A percentile compares a stretch with the other conserved stretches of the same genome.
Evolutionary conservation across 2,329 filamentous ascomycete species (phyloP).

Genomic region (Alternaria arbusti): DNA sequence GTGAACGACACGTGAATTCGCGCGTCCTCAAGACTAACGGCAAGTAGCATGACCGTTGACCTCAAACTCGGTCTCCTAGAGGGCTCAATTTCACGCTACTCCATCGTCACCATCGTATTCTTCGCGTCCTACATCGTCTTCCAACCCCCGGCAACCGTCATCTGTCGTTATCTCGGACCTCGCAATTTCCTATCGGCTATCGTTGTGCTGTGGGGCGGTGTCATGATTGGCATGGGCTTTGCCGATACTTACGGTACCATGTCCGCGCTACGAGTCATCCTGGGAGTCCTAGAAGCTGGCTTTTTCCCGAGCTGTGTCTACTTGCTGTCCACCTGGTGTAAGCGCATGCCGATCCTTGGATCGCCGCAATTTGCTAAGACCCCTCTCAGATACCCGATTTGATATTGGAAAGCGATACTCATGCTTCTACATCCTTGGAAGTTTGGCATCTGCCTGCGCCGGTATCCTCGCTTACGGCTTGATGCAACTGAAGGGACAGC

Average conservation of each 20-base stretch:
- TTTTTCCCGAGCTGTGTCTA: slow-evolving; percentile 54
- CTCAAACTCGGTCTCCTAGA: slow-evolving; percentile 38
- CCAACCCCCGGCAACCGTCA: slow-evolving; percentile 50
- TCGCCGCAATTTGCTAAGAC: neutral
- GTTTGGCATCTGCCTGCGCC: slow-evolving; percentile 68
- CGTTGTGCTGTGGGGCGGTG: slow-evolving; percentile 49
- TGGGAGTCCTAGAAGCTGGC: slow-evolving; percentile 51
- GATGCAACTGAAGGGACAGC: slow-evolving; percentile 67
- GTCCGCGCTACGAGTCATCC: slow-evolving; percentile 46
- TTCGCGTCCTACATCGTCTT: slow-evolving; percentile 54
- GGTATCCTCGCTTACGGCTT: slow-evolving; percentile 74
- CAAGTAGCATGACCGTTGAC: slow-evolving; percentile 48
- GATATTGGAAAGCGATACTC: slow-evolving; percentile 75
- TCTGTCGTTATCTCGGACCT: slow-evolving; percentile 51
- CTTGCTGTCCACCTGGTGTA: slow-evolving; percentile 51
- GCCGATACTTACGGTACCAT: slow-evolving; percentile 44
- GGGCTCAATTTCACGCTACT: slow-evolving; percentile 46
- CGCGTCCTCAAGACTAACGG: slow-evolving; percentile 25
- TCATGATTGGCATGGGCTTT: slow-evolving; percentile 55
- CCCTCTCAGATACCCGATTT: slow-evolving; percentile 54
- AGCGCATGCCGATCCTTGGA: neutral
- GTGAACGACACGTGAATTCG: slow-evolving; percentile 4
- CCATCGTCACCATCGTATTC: slow-evolving; percentile 66
- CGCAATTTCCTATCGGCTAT: slow-evolving; percentile 45
- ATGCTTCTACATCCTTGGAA: slow-evolving; percentile 72